Percentiles rank a stretch among this genome's conserved stretches.
phyloP scores from a whole-genome alignment of 1,284 basidiomycete species.

The Xerocomus amazonicus region DNA sequence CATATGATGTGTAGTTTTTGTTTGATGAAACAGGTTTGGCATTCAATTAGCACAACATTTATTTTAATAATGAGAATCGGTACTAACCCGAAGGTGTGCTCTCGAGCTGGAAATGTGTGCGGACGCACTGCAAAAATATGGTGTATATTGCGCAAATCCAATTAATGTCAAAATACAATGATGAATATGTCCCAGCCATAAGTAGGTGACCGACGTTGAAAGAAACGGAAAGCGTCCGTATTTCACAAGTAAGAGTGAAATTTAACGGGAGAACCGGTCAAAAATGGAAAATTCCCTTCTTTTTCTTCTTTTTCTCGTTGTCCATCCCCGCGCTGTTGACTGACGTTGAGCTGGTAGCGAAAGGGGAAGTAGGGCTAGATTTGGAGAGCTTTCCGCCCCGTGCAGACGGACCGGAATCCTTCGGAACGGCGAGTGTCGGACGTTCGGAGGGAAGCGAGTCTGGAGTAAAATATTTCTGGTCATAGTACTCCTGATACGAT shows the following conservation, averaged over 20 bases:
- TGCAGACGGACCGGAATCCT: conserved; percentile 31
- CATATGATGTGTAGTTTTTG: background rate
- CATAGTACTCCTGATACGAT: conserved; percentile 68
- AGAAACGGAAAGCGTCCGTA: background rate
- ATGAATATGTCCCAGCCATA: conserved; percentile 1
- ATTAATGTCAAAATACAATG: conserved; percentile 22
- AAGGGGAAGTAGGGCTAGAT: conserved; percentile 40
- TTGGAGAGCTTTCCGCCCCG: conserved; percentile 35
- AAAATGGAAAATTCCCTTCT: conserved; percentile 72
- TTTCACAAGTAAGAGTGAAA: background rate
- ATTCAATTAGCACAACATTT: too few species aligned
- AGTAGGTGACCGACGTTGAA: background rate
- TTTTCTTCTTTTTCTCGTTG: conserved; percentile 74
- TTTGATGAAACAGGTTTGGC: too few species aligned
- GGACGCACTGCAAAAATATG: too few species aligned
- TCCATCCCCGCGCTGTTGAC: conserved; percentile 38
- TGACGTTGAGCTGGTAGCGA: conserved; percentile 46
- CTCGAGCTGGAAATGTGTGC: too few species aligned
- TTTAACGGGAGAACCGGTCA: conserved; percentile 25
- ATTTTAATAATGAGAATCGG: too few species aligned
- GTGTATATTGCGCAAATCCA: background rate
- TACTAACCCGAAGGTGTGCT: too few species aligned
- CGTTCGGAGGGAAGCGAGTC: conserved; percentile 54
- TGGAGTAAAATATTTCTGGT: conserved; percentile 70
- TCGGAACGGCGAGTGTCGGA: conserved; percentile 31